Conservation (phyloP, 2,329 filamentous ascomycete genomes). For the Ophiocordyceps australis region DNA sequence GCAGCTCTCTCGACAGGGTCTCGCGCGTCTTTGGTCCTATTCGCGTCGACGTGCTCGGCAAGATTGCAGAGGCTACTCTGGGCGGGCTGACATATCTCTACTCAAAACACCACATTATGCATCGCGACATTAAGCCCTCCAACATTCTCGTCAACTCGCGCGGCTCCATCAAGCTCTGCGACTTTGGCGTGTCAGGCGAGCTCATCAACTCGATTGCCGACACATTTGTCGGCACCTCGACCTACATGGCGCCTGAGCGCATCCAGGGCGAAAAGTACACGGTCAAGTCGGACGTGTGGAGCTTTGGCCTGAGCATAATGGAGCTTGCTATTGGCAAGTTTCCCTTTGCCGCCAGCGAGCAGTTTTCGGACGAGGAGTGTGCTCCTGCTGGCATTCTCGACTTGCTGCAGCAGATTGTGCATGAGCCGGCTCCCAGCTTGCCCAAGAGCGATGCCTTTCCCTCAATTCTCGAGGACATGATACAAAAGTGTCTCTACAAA, state of each 20-base stretch:
- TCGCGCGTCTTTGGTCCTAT: constrained; percentile 91
- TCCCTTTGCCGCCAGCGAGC: constrained; percentile 65
- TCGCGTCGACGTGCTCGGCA: constrained; percentile 88
- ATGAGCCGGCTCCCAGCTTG: constrained; percentile 82
- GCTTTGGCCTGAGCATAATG: constrained; percentile 89
- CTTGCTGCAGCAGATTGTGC: constrained; percentile 89
- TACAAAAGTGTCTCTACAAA: constrained; percentile 88
- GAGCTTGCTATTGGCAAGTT: constrained; percentile 96
- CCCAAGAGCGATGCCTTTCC: constrained; percentile 98
- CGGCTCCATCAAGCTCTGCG: constrained; percentile 90
- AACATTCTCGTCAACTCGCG: constrained; percentile 93
- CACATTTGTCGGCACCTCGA: constrained; percentile 95
- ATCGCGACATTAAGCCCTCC: constrained; percentile 95
- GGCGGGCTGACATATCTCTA: constrained; percentile 92
- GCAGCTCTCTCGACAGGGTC: constrained; percentile 77
- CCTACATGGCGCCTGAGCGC: constrained; percentile 97
- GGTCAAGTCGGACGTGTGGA: constrained; percentile 98
- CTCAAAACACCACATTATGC: constrained; percentile 93
- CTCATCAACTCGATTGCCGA: constrained; percentile 95
- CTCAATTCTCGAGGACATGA: constrained; percentile 86
- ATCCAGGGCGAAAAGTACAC: constrained; percentile 96
- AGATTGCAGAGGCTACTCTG: constrained; percentile 90
- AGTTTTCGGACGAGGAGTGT: constrained; percentile 53
- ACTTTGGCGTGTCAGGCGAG: constrained; percentile 97
- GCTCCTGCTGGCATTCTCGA: constrained; percentile 91